Conservation (phyloP, 352 stramenopile species). For the Blastocystis sp. region DNA sequence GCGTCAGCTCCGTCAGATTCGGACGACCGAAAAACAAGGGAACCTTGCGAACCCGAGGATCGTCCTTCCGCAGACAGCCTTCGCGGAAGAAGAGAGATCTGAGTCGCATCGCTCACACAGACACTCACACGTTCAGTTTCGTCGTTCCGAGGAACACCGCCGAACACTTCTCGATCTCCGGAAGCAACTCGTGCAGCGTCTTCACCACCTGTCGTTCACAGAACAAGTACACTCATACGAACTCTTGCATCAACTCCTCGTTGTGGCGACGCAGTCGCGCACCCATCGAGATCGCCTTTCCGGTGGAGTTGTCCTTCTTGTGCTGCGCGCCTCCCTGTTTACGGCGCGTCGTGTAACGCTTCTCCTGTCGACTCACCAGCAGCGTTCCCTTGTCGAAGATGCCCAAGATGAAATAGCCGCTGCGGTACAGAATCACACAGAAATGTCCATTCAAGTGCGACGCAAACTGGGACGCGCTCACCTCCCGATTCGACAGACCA, state of each 20-base stretch:
- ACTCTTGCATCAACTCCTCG: constrained; percentile 72
- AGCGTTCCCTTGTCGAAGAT: constrained; percentile 75
- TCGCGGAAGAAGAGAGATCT: constrained; percentile 17
- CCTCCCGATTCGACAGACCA: constrained; percentile 56
- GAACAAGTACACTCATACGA: constrained; percentile 67
- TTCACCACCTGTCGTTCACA: constrained; percentile 67
- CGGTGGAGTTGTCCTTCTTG: constrained; percentile 67
- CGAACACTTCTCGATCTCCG: constrained; percentile 68
- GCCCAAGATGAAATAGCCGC: constrained; percentile 72
- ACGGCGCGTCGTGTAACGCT: constrained; percentile 74
- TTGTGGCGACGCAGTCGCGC: constrained; percentile 75
- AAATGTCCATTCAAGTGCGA: constrained; percentile 66
- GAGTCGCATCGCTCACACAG: constrained; percentile 54
- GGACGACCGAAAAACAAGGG: constrained; percentile 72
- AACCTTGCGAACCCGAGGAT: constrained; percentile 68
- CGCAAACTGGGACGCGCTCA: constrained; percentile 58
- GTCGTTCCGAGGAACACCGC: constrained; percentile 72
- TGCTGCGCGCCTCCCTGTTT: constrained; percentile 76
- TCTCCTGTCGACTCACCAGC: constrained; percentile 74
- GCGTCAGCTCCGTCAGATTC: constrained; percentile 69
- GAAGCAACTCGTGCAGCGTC: constrained; percentile 67
- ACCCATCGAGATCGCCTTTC: constrained; percentile 73
- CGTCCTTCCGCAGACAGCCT: constrained; percentile 59
- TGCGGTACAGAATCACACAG: constrained; percentile 72
- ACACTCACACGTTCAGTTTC: constrained; percentile 64